Conservation (phyloP, 129 eudicot genomes). For the Tagetes patula region DNA sequence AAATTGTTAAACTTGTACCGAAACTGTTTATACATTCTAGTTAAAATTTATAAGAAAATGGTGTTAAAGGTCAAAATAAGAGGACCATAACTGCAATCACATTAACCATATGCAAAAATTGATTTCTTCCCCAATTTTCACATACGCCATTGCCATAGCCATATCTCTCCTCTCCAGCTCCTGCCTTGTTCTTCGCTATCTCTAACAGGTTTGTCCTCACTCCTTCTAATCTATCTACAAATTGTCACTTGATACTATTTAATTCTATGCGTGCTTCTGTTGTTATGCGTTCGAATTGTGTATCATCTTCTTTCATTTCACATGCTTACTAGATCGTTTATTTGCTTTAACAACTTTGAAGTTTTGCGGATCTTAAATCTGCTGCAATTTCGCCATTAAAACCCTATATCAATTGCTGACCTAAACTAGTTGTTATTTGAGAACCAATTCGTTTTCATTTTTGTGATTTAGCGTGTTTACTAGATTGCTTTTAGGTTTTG, state of each 20-base stretch:
- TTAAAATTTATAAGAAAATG: neutral
- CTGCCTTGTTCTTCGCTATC: conserved; percentile 9
- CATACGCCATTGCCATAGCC: conserved; percentile 15
- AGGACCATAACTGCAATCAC: conserved; percentile 12
- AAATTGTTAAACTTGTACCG: too few species aligned
- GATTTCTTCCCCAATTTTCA: conserved; percentile 28
- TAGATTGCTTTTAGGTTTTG: neutral
- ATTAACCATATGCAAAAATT: conserved; percentile 15
- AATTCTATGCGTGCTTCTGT: neutral
- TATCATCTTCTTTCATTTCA: conserved; percentile 2
- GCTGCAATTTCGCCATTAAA: conserved; percentile 12
- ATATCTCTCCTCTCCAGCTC: conserved; percentile 24
- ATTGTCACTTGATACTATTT: neutral
- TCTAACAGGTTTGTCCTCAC: neutral
- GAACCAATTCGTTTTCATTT: neutral
- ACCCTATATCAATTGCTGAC: conserved; percentile 14
- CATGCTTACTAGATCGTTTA: conserved; percentile 15
- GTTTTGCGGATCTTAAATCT: conserved; percentile 10
- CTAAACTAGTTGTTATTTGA: neutral
- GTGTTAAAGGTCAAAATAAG: neutral
- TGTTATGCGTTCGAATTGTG: neutral
- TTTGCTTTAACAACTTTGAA: neutral
- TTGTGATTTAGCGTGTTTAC: neutral
- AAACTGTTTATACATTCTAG: too few species aligned
- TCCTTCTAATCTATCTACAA: neutral